A percentile compares a stretch with the other conserved stretches of the same genome.
Evolutionary conservation across 129 eudicot genomes (phyloP).

Genomic region (Deinandra increscens): DNA sequence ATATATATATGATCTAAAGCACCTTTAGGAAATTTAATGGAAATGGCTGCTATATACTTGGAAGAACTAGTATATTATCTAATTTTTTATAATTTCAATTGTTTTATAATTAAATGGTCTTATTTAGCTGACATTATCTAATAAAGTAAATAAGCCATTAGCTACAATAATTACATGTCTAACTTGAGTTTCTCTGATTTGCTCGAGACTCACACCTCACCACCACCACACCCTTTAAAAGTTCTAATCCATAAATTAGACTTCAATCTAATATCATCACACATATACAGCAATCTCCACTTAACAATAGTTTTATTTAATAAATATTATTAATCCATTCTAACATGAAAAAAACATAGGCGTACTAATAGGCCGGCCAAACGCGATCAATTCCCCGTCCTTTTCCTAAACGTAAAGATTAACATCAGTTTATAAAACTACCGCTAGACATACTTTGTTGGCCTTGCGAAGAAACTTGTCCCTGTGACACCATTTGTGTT

Average conservation of each 20-base stretch:
- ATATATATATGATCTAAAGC: conserved; percentile 16
- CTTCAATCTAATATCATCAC: not conserved
- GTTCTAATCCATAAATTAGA: not conserved
- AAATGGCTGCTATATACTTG: not conserved
- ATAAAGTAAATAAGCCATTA: not conserved
- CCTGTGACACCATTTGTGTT: conserved; percentile 66
- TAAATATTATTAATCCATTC: conserved; percentile 3
- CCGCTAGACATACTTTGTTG: conserved; percentile 67
- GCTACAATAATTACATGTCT: not conserved
- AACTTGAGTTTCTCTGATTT: not conserved
- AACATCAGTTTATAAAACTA: conserved; percentile 42
- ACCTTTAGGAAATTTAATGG: not conserved
- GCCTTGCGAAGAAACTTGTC: conserved; percentile 81
- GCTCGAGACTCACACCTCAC: too few relatives aligned
- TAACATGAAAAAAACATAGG: not conserved
- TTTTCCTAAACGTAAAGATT: not conserved
- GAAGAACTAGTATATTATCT: not conserved
- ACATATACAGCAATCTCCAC: conserved; percentile 19
- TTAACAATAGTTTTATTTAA: conserved; percentile 13
- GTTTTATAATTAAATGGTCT: not conserved
- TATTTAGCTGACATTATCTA: not conserved
- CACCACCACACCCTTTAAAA: too few relatives aligned
- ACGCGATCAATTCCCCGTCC: not conserved
- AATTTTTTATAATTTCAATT: not conserved
- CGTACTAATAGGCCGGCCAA: too few relatives aligned